phyloP scores from a whole-genome alignment of 208 protist genomes.

The Leishmania amazonensis region DNA sequence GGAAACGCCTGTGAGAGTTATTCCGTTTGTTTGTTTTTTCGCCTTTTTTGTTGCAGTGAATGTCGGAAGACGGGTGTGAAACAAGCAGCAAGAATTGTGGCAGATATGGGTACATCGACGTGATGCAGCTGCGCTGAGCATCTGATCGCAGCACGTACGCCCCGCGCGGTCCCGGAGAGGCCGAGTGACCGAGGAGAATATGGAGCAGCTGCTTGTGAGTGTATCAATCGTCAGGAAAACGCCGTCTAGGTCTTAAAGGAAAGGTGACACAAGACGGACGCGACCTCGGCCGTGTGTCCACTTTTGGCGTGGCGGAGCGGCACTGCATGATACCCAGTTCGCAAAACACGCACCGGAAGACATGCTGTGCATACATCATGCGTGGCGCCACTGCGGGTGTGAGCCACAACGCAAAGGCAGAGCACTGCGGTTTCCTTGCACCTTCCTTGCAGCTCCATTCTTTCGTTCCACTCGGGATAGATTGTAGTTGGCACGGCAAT shows the following conservation, averaged over 20 bases:
- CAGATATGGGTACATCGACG: not conserved
- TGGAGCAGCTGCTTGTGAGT: not conserved
- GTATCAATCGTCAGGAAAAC: not conserved
- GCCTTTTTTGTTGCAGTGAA: not conserved
- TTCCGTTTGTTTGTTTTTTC: not conserved
- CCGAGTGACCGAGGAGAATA: not conserved
- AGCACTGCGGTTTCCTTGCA: constrained; percentile 50
- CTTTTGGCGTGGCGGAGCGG: constrained; percentile 39
- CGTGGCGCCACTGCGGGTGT: constrained; percentile 25
- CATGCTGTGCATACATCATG: constrained; percentile 42
- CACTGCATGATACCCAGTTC: constrained; percentile 51
- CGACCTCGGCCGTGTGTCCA: constrained; percentile 24
- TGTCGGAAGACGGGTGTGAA: not conserved
- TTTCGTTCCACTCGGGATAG: constrained; percentile 63
- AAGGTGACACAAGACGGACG: constrained; percentile 36
- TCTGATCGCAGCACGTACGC: not conserved
- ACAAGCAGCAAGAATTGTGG: not conserved
- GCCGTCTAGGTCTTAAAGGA: not conserved
- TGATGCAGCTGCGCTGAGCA: not conserved
- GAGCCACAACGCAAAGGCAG: constrained; percentile 37
- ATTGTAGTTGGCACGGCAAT: constrained; percentile 46
- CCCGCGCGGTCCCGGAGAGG: not conserved
- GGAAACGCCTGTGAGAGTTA: not conserved
- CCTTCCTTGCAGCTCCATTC: constrained; percentile 25
- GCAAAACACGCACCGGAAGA: constrained; percentile 45